These are phyloP conservation scores for Cenchrus purpureus DNA, from an alignment of 176 grass and related monocot species.

Conservation along the genomic window DNA sequence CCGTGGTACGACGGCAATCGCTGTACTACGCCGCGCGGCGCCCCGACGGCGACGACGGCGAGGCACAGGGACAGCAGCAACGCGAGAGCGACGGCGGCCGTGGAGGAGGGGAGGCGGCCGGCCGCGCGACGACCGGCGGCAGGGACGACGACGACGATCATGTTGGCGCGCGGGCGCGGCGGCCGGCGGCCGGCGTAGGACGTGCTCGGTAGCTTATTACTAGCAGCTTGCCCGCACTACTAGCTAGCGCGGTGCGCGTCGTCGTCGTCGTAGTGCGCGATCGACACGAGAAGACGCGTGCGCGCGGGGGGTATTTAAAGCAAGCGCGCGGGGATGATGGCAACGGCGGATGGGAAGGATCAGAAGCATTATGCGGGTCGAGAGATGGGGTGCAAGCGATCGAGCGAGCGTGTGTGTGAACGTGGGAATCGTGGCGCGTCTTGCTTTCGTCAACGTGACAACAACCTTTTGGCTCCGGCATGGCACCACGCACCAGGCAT, in stretches of 20 bases:
- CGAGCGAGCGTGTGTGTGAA: conserved; percentile 18
- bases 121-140: not conserved
- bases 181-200: not conserved
- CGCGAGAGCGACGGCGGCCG: not conserved
- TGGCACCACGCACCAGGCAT: not conserved
- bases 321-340: not conserved
- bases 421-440: not conserved
- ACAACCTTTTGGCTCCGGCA: not conserved
- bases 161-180: not conserved
- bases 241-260: not conserved
- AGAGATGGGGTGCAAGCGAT: not conserved
- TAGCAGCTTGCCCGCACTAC: not conserved
- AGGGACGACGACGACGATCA: not conserved
- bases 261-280: conserved; percentile 12
- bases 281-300: not conserved
- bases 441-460: conserved; percentile 21
- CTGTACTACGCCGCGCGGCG: not conserved
- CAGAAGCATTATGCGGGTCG: not conserved
- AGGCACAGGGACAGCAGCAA: not conserved
- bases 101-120: not conserved
- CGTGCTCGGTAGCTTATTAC: not conserved
- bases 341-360: not conserved
- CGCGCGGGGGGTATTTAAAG: conserved; percentile 31
- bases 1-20: not conserved
- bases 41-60: not conserved